These are phyloP conservation scores for Trypanosoma theileri DNA, from an alignment of 208 protist genomes.

Conservation along the genomic window DNA sequence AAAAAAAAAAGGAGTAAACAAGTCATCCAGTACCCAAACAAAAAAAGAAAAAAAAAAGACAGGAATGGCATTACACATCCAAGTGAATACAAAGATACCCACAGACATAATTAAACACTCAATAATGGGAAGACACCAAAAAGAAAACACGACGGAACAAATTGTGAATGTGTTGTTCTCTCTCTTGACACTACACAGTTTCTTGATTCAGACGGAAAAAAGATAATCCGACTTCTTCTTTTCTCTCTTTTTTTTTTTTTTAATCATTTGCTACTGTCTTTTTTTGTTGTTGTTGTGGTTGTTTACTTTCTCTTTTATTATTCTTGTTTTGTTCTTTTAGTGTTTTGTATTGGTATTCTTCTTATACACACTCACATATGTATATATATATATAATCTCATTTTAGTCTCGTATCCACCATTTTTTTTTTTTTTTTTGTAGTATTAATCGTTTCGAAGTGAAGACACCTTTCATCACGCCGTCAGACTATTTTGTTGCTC, in stretches of 20 bases:
- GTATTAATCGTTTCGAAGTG: background rate
- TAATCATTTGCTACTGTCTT: slow-evolving; percentile 11
- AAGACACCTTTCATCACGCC: background rate
- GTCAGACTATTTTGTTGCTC: background rate
- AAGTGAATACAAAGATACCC: slow-evolving; percentile 3
- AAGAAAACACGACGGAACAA: background rate
- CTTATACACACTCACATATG: background rate
- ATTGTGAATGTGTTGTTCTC: too few species aligned
- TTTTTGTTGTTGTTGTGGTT: too few species aligned
- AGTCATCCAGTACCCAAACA: background rate
- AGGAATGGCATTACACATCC: slow-evolving; percentile 8
- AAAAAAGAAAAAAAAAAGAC: slow-evolving; percentile 6
- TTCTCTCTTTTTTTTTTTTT: slow-evolving; percentile 24
- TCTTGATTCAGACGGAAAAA: too few species aligned
- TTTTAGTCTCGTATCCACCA: background rate
- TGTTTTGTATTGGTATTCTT: background rate
- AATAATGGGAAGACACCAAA: background rate
- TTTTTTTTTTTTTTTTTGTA: slow-evolving; percentile 2
- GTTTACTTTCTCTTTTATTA: background rate
- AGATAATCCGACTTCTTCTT: background rate
- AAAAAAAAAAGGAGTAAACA: slow-evolving; percentile 2
- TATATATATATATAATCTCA: slow-evolving; percentile 1
- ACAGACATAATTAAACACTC: background rate
- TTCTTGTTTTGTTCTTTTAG: slow-evolving; percentile 2
- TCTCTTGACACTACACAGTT: too few species aligned